phyloP scores from a whole-genome alignment of 2,329 filamentous ascomycete species.

The Fusarium bulbicola region DNA sequence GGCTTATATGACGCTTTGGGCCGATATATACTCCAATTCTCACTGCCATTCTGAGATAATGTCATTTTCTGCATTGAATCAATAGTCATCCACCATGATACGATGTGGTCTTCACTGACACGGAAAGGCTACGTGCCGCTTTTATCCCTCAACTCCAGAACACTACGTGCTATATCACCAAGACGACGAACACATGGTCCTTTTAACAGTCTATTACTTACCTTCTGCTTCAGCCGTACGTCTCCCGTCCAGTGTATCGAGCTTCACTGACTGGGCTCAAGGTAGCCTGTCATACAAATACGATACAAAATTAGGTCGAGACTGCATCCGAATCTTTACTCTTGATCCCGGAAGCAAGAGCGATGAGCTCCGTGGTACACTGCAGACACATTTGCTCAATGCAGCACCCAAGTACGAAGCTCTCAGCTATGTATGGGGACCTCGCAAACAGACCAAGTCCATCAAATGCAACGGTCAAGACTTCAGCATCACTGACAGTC shows the following conservation, averaged over 20 bases:
- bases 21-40: no score
- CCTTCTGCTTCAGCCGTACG: neutral
- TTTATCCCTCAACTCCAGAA: neutral
- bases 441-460: neutral
- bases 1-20: no score
- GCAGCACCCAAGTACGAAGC: neutral
- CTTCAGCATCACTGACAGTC: neutral
- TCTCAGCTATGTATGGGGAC: neutral
- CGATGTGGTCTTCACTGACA: neutral
- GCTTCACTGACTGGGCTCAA: neutral
- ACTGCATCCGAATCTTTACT: neutral
- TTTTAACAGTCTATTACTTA: neutral
- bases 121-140: neutral
- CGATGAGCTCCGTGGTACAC: neutral
- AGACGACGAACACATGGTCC: fast-evolving
- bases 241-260: fast-evolving
- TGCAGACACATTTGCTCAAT: fast-evolving
- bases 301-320: no score
- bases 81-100: neutral
- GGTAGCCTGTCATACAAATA: neutral
- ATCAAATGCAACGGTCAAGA: neutral
- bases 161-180: neutral
- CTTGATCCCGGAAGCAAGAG: neutral
- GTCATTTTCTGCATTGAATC: neutral
- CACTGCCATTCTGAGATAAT: neutral